Base-by-base conservation (phyloP, 75 land plant species). In the Gnetum montanum region DNA sequence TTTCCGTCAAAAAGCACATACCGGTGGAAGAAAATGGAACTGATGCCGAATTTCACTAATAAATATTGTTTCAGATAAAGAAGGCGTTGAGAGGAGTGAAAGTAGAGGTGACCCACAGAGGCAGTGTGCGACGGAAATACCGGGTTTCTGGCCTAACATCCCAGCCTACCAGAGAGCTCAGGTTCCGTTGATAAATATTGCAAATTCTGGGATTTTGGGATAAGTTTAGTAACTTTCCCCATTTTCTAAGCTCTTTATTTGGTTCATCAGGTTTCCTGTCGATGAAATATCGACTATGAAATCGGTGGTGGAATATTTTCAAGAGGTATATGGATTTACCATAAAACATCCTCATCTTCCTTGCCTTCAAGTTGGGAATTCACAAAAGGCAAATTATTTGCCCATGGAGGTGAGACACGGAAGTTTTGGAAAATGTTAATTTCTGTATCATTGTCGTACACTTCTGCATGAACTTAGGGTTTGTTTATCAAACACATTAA, bases 361-460 rank as follows among this genome's bases (percentile, higher is more conserved):
- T 35, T 88, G 90, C 50, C 80, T 88, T 40, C 85, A 81, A 71
- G 94, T 88, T 1, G 94, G 94, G 34, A 88, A 88, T 57, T 69
- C 73, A 29, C 65, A 78, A 54, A 75, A 76, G 47, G 76, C 86
- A 34, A 88, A 82, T 44, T 88, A 88, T 55, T 59, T 88, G 31
- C 94, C 94, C 24, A 85, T 88, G 90, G 94, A 88, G 86, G 94
- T 88, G 25, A 30, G 18, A 8, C 0, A 0, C 3, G 15, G 34
- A 34, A 13, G 41, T 54, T 15, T 61, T 12, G 60, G 27, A 19
- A n/a, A n/a, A n/a, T n/a, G n/a, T n/a, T n/a, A n/a, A n/a, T n/a
- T n/a, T n/a, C n/a, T n/a, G n/a, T n/a, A n/a, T n/a, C n/a, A n/a
- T n/a, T n/a, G n/a, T n/a, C n/a, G n/a, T n/a, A n/a, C n/a, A n/a